Evolutionary conservation across 2,329 filamentous ascomycete genomes (phyloP), one percentile per base, ranked within the genome.

Genomic region (Neonectria punicea): DNA sequence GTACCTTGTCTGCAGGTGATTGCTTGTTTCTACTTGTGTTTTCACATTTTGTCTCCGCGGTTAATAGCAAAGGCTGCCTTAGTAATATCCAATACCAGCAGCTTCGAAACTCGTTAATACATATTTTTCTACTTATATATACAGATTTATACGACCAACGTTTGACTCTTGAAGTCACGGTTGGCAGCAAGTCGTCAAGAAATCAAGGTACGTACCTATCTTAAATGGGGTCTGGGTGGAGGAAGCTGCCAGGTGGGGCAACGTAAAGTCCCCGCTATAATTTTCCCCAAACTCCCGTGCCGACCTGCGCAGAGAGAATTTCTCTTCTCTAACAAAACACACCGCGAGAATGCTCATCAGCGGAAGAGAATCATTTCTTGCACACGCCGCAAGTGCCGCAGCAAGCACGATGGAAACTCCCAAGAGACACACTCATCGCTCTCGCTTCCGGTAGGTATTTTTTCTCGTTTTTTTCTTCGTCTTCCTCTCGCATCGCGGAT

Each of bases 361-460:
- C 16, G 9, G 28, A 7, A 39, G 47, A n/a, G 20, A 22, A 44
- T 43, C 39, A 11, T 43, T n/a, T 16, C n/a, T 8, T 20, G 10
- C 28, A 51, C 30, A 20, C 11, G 32, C 50, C 28, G 58, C 58
- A 22, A 56, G 44, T 53, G 56, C 62, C 22, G 51, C 22, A 1
- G 28, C 32, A n/a, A 39, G 34, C 36, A 36, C 28, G 20, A 56
- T 20, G 30, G 28, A 25, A 13, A 3, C 16, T 14, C 5, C 4
- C 28, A 46, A 46, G 18, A 9, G 34, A 53, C 6, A 44, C 13
- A n/a, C 50, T 9, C n/a, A n/a, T 34, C 8, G 13, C 43, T 53
- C 22, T 30, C 20, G 25, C 46, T 25, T 4, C 53, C 6, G 39
- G 61, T 64, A 67, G 65, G 68, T 64, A 13, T 5, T 34, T 25